A percentile compares a stretch with the other conserved stretches of the same genome.
These are phyloP conservation scores for Alternaria sp. DNA, from an alignment of 2,329 filamentous ascomycete species.

Conservation along the genomic window DNA sequence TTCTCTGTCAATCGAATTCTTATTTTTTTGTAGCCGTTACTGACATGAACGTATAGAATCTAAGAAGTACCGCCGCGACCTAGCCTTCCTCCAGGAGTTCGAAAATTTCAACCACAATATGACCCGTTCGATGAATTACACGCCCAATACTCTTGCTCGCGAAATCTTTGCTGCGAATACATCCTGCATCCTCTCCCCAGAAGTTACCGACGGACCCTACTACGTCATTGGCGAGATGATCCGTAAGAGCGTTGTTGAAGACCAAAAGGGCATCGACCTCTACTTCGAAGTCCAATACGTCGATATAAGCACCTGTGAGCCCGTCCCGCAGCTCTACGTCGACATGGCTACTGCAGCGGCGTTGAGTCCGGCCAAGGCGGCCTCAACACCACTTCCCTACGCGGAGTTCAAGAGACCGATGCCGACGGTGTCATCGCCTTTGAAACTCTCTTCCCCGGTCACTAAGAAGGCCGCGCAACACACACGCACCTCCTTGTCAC, in stretches of 20 bases:
- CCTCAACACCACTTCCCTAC: slow-evolving; percentile 51
- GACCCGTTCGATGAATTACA: slow-evolving; percentile 21
- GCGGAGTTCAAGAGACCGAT: slow-evolving; percentile 59
- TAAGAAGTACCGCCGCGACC: slow-evolving; percentile 39
- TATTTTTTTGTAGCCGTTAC: no score
- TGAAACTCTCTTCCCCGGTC: slow-evolving; percentile 59
- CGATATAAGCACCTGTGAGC: slow-evolving; percentile 61
- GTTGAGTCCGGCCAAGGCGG: slow-evolving; percentile 54
- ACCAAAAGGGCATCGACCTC: slow-evolving; percentile 58
- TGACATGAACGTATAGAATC: slow-evolving; percentile 7
- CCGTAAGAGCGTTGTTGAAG: slow-evolving; percentile 58
- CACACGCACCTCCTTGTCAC: slow-evolving; percentile 50
- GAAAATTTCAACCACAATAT: slow-evolving; percentile 45
- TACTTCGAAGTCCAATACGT: slow-evolving; percentile 62
- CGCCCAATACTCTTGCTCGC: slow-evolving; percentile 20
- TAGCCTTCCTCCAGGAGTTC: slow-evolving; percentile 42
- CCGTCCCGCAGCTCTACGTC: slow-evolving; percentile 57
- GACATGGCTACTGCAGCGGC: slow-evolving; percentile 57
- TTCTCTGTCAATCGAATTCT: not conserved
- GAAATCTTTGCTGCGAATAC: slow-evolving; percentile 36
- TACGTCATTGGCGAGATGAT: slow-evolving; percentile 39
- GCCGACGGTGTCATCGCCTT: slow-evolving; percentile 59
- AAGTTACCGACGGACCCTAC: slow-evolving; percentile 39
- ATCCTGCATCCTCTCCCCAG: slow-evolving; percentile 38
- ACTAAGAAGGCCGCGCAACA: slow-evolving; percentile 42